Evolutionary conservation across 2,329 filamentous ascomycete genomes (phyloP).

Genomic region (Claviceps digitariae): DNA sequence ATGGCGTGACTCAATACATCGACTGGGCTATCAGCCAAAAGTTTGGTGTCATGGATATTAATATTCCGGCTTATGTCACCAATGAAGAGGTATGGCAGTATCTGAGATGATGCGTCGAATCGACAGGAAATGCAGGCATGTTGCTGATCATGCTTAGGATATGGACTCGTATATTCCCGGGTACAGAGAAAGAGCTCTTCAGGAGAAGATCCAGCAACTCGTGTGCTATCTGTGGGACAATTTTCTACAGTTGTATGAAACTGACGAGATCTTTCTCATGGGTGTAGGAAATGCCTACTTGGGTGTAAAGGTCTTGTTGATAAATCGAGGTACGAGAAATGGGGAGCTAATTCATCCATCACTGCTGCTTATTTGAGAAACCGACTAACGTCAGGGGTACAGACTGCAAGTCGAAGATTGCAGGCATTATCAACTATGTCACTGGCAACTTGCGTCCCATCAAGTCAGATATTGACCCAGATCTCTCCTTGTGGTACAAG

Average conservation of each 20-base stretch:
- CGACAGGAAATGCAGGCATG: too few relatives aligned
- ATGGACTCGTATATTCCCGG: slow-evolving; percentile 32
- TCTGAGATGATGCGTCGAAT: background rate
- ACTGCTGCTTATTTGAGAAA: background rate
- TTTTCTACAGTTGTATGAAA: slow-evolving; percentile 67
- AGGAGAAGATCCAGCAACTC: slow-evolving; percentile 55
- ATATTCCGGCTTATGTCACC: slow-evolving; percentile 68
- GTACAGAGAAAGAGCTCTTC: slow-evolving; percentile 32
- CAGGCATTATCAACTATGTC: slow-evolving; percentile 70
- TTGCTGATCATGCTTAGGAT: slow-evolving; percentile 21
- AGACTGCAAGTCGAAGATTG: slow-evolving; percentile 54
- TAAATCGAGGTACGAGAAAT: slow-evolving; percentile 51
- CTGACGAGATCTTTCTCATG: slow-evolving; percentile 67
- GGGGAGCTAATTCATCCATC: background rate
- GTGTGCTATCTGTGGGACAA: slow-evolving; percentile 93
- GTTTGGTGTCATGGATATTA: slow-evolving; percentile 82
- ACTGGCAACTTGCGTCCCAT: slow-evolving; percentile 64
- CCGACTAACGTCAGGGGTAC: background rate
- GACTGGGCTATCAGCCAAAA: slow-evolving; percentile 66
- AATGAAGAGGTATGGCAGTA: slow-evolving; percentile 37
- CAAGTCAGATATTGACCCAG: slow-evolving; percentile 62
- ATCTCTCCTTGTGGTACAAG: slow-evolving; percentile 70
- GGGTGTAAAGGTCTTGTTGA: slow-evolving; percentile 69
- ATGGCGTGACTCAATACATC: slow-evolving; percentile 68
- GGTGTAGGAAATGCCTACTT: slow-evolving; percentile 83